These are phyloP conservation scores for Colletotrichum higginsianum DNA, from an alignment of 2,329 filamentous ascomycete species.

Conservation along the genomic window DNA sequence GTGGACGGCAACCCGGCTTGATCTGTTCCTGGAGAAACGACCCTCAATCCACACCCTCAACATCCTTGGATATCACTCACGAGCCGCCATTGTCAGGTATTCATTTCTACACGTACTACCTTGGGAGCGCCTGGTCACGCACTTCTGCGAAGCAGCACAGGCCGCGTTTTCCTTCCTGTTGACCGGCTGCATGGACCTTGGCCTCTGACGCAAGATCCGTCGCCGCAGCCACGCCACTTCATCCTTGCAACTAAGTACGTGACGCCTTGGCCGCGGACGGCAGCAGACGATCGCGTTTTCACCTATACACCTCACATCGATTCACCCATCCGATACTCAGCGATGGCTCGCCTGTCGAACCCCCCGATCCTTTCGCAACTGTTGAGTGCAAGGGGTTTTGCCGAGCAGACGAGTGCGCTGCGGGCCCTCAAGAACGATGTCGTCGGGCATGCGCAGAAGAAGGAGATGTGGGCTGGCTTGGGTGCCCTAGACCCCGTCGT, in stretches of 20 bases:
- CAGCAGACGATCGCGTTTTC: slow-evolving; percentile 26
- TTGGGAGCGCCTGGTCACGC: background rate
- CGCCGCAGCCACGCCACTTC: slow-evolving; percentile 27
- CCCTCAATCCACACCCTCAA: background rate
- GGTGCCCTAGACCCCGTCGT: slow-evolving; percentile 76
- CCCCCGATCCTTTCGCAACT: slow-evolving; percentile 71
- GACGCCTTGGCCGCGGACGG: slow-evolving; percentile 34
- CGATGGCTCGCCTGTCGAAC: slow-evolving; percentile 69
- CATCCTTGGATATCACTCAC: background rate
- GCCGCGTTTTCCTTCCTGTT: slow-evolving; percentile 28
- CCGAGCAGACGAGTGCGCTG: slow-evolving; percentile 73
- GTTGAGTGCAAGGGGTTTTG: slow-evolving; percentile 64
- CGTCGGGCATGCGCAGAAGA: slow-evolving; percentile 88
- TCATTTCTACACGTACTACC: background rate
- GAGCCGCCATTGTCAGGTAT: background rate
- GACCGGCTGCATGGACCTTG: slow-evolving; percentile 38
- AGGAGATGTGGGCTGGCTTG: slow-evolving; percentile 81
- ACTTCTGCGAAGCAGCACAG: slow-evolving; percentile 28
- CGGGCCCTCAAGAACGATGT: slow-evolving; percentile 89
- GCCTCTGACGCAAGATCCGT: slow-evolving; percentile 40
- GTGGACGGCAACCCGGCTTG: slow-evolving; percentile 18
- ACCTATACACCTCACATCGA: background rate
- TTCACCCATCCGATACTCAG: background rate
- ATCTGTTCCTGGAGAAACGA: slow-evolving; percentile 11
- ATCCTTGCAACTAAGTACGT: slow-evolving; percentile 27